A percentile compares a stretch with the other conserved stretches of the same genome.
Conservation (phyloP, 495 filamentous ascomycete species). For the Staphylotrichum longicolle region DNA sequence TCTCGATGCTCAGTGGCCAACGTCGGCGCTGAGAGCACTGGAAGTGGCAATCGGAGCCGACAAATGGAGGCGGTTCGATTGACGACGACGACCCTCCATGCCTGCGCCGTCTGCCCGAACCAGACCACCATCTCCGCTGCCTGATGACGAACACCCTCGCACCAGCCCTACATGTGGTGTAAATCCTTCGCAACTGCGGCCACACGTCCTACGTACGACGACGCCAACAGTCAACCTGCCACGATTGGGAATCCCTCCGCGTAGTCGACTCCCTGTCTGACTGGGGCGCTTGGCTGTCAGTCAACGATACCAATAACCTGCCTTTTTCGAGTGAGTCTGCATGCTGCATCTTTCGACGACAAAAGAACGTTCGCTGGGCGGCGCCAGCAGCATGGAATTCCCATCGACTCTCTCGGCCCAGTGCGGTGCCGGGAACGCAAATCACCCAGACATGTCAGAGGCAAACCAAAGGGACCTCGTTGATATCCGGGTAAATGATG, state of each 20-base stretch:
- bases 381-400: background rate
- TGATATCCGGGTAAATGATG: slow-evolving; percentile 16
- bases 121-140: slow-evolving; percentile 1
- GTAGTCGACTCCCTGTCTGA: background rate
- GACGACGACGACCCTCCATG: slow-evolving; percentile 4
- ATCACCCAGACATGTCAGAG: background rate
- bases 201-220: too few species aligned
- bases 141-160: slow-evolving; percentile 15
- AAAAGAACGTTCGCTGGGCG: too few species aligned
- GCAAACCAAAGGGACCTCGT: background rate
- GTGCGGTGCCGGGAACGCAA: background rate
- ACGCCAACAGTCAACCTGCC: too few species aligned
- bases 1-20: slow-evolving; percentile 4
- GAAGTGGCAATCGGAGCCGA: slow-evolving; percentile 7
- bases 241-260: too few species aligned
- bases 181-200: slow-evolving; percentile 3
- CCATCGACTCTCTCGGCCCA: background rate
- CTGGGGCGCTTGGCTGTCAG: background rate
- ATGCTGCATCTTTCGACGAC: too few species aligned
- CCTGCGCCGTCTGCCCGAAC: background rate
- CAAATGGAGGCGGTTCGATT: slow-evolving; percentile 7
- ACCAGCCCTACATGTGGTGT: slow-evolving; percentile 5
- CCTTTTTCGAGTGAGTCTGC: too few species aligned
- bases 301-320: background rate
- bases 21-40: background rate